Evolutionary conservation across 2,329 filamentous ascomycete species (phyloP), one percentile per base, ranked within the genome.

Genomic region (Cladophialophora exuberans): DNA sequence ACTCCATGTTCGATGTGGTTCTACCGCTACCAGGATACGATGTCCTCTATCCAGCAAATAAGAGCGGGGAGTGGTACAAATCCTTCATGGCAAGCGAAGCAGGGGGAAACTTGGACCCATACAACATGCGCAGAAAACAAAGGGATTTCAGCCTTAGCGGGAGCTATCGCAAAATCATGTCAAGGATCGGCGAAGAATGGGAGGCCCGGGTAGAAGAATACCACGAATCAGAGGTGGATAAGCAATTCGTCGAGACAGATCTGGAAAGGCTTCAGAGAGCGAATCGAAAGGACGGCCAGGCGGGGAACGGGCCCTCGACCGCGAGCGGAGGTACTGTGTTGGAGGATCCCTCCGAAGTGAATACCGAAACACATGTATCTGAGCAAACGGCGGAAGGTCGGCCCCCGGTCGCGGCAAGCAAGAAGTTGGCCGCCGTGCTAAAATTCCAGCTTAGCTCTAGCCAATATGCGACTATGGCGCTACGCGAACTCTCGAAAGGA

Each of bases 1-100:
- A 87, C 72, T 84, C 80, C 31, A 88, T 99, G 64, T 90, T 89
- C 67, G 94, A 99, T 68, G 69, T 97, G 59, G 92, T 99, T 10
- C 80, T 99, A 2, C 93, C 95, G 2, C 86, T 88, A n/a, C 94
- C 94, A 0, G 94, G 94, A 15, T 97, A 86, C 74, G 91, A 96
- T 64, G 83, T 97, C 33, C 72, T 89, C 30, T 99, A 97, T 68
- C 94, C 94, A 0, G 69, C 79, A 18, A 97, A 99, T 70, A 83
- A 84, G 30, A 84, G 96, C 59, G 90, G 88, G n/a, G 79, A 83
- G 2, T 96, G 87, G 70, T 99, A 97, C 74, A 81, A 81, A 60
- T 80, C 83, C 2, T 95, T 97, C 73, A 99, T 99, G 95, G 83
- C 75, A 26, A 87, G 82, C 47, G 82, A 88, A 43, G 81, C 83